Evolutionary conservation across 768 basidiomycete genomes (phyloP).

Genomic region (Trametes cingulata): DNA sequence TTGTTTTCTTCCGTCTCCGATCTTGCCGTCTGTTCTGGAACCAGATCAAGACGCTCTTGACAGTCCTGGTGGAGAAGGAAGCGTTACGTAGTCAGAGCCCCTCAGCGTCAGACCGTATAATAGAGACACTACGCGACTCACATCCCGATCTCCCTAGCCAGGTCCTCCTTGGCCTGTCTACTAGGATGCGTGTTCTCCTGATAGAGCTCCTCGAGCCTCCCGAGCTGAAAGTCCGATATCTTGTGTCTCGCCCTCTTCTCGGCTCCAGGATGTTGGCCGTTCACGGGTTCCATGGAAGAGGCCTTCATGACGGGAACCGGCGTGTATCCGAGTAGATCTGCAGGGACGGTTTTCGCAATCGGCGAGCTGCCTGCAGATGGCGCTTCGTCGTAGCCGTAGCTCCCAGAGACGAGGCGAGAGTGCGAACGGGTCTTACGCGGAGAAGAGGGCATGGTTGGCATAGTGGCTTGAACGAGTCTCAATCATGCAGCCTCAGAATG

Average conservation of each 20-base stretch:
- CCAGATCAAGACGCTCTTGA: slow-evolving; percentile 37
- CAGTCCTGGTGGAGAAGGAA: slow-evolving; percentile 24
- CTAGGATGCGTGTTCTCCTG: slow-evolving; percentile 27
- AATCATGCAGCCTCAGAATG: too few species aligned
- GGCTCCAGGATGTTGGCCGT: not conserved
- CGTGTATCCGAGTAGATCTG: not conserved
- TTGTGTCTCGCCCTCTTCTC: slow-evolving; percentile 40
- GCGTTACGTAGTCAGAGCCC: not conserved
- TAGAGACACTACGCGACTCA: slow-evolving; percentile 10
- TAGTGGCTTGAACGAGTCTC: not conserved
- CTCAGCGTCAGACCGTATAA: not conserved
- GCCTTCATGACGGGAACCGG: slow-evolving; percentile 1
- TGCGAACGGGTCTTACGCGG: slow-evolving; percentile 15
- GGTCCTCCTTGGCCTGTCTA: slow-evolving; percentile 26
- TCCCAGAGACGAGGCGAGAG: slow-evolving; percentile 6
- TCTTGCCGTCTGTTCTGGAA: slow-evolving; percentile 39
- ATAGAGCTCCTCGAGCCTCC: slow-evolving; percentile 29
- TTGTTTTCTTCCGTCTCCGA: slow-evolving; percentile 12
- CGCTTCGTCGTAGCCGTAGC: not conserved
- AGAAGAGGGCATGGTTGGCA: not conserved
- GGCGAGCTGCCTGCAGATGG: not conserved
- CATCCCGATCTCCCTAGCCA: slow-evolving; percentile 29
- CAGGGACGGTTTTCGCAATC: not conserved
- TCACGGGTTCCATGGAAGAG: slow-evolving; percentile 10
- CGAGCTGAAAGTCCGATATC: slow-evolving; percentile 35